phyloP scores from a whole-genome alignment of 257 asterid species.

The Nicotiana sylvestris region DNA sequence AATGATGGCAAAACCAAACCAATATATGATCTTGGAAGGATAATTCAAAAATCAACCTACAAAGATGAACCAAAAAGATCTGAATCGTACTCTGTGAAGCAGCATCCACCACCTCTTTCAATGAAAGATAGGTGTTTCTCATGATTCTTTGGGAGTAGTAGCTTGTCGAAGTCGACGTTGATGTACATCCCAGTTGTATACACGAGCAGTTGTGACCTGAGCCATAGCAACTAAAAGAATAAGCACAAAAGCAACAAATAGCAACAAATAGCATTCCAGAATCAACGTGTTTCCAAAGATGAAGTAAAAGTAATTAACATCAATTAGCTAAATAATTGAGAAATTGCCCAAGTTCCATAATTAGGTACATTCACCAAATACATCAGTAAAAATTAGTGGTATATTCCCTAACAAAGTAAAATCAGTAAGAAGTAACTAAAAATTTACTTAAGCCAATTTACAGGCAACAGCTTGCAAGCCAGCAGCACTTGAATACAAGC shows the following conservation, averaged over 20 bases:
- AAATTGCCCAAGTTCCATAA: not conserved
- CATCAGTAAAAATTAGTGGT: not conserved
- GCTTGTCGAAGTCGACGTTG: slow-evolving; percentile 75
- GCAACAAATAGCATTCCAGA: not conserved
- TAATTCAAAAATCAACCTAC: not conserved
- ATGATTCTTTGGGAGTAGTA: slow-evolving; percentile 35
- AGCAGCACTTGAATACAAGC: not conserved
- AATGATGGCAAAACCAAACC: not conserved
- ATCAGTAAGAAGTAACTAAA: not conserved
- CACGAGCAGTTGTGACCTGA: slow-evolving; percentile 90
- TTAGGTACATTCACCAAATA: not conserved
- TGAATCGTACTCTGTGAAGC: slow-evolving; percentile 2
- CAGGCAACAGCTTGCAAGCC: not conserved
- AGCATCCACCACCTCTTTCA: not conserved
- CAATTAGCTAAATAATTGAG: not conserved
- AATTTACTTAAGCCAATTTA: too few relatives aligned
- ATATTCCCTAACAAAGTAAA: not conserved
- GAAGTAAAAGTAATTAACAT: not conserved
- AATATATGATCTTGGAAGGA: not conserved
- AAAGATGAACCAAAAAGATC: not conserved
- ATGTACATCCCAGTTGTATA: slow-evolving; percentile 95
- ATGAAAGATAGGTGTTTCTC: slow-evolving; percentile 3
- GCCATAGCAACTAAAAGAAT: slow-evolving; percentile 10
- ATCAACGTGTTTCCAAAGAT: not conserved
- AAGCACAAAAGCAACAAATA: not conserved